Evolutionary conservation across 805 yeast genomes (phyloP), one percentile per base, ranked within the genome.

Genomic region (Wickerhamiella azyma): DNA sequence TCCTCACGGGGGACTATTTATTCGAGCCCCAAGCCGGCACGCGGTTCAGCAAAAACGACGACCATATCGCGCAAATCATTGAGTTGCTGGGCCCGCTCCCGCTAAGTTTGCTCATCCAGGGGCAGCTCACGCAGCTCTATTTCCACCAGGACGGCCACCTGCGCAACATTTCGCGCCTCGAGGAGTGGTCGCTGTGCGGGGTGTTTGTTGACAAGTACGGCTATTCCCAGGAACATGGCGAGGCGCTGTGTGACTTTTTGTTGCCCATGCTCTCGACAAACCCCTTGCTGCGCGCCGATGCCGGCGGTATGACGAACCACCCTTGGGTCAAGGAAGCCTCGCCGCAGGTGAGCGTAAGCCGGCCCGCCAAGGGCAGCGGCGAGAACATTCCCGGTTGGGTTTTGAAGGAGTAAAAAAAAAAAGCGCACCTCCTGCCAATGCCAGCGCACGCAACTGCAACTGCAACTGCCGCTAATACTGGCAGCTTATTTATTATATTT

Each of bases 1-100:
- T 92, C 19, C 63, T 89, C 38, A 89, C 98, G 0, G 97, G 97
- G 2, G 97, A 89, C 63, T 88, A 88, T 57, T 63, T 92, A 42
- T 92, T 89, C 62, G 96, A 89, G 61, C 98, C 98, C 5, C 75
- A 77, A 44, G 54, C 55, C 32, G 67, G 67, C 29, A 40, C 54
- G 35, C 68, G 81, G 4, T 89, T 85, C 64, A 61, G 79, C 41
- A 88, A 88, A 58, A 95, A 88, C 62, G 96, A 89, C 59, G 98
- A 92, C 61, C 98, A 92, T 62, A 71, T 92, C 55, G 97, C 97
- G 0, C 97, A 92, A 62, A 85, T 92, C 11, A 78, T 92, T 30
- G 97, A 89, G 62, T 67, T 84, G 14, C 59, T 84, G 44, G 89
- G 94, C 1, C 70, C 74, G 28, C 66, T 81, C 46, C 94, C 94